Percentiles rank a stretch among this genome's conserved stretches.
These are phyloP conservation scores for Tetrastigma voinierianum DNA, from an alignment of 164 flowering plant genomes.

Conservation along the genomic window DNA sequence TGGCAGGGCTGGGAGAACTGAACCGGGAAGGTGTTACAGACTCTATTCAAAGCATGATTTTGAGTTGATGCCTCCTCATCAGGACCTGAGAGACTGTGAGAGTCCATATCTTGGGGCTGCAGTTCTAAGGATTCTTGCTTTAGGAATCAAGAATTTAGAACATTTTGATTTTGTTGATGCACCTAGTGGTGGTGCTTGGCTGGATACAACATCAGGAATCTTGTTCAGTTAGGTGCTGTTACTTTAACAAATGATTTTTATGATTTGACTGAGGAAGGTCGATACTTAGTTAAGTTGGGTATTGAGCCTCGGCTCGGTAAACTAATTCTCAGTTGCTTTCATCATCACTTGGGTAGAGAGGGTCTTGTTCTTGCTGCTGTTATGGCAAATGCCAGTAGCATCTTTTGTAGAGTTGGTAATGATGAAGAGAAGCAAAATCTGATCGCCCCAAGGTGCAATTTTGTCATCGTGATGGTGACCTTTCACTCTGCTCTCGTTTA, in stretches of 20 bases:
- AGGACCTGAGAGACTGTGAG: conserved; percentile 87
- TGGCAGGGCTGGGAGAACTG: conserved; percentile 98
- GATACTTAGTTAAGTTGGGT: conserved; percentile 57
- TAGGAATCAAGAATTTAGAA: conserved; percentile 61
- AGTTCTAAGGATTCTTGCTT: conserved; percentile 73
- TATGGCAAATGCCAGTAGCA: conserved; percentile 91
- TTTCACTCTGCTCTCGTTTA: conserved; percentile 95
- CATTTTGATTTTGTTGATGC: conserved; percentile 91
- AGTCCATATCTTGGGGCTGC: conserved; percentile 97
- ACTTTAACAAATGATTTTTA: conserved; percentile 26
- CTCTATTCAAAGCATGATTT: conserved; percentile 67
- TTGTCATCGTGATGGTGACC: conserved; percentile 86
- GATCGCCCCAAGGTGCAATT: conserved; percentile 86
- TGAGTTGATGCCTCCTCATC: conserved; percentile 56
- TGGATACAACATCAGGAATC: conserved; percentile 70
- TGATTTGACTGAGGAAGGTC: conserved; percentile 67
- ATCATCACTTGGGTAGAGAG: conserved; percentile 57
- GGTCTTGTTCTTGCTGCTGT: conserved; percentile 93
- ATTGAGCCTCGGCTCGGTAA: conserved; percentile 91
- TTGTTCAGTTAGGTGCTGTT: conserved; percentile 81
- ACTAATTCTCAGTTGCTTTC: conserved; percentile 57
- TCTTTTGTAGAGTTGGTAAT: conserved; percentile 91
- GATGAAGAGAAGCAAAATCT: conserved; percentile 71
- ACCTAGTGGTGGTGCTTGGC: conserved; percentile 77
- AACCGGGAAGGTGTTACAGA: conserved; percentile 86